phyloP scores from a whole-genome alignment of 345 rosid species.

The Hibiscus mutabilis region DNA sequence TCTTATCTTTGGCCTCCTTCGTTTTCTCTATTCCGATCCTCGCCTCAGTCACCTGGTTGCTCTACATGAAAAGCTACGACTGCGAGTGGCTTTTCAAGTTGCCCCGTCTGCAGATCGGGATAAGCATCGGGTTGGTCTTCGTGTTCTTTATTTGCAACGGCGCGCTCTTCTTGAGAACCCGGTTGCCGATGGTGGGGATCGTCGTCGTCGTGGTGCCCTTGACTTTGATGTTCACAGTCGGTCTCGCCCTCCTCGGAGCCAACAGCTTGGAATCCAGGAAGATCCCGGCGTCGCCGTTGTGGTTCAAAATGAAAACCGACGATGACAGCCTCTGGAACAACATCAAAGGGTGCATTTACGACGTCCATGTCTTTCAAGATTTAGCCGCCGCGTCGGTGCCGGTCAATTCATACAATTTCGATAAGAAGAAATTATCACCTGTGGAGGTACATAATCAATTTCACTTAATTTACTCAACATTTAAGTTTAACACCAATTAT shows the following conservation, averaged over 20 bases:
- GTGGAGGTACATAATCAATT: constrained; percentile 44
- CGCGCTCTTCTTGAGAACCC: constrained; percentile 28
- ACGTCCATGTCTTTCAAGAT: constrained; percentile 37
- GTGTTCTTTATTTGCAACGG: constrained; percentile 41
- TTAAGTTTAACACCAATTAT: not conserved
- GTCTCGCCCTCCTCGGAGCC: constrained; percentile 57
- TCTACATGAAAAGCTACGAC: constrained; percentile 65
- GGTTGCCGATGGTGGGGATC: constrained; percentile 48
- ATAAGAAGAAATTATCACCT: constrained; percentile 31
- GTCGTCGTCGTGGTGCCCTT: constrained; percentile 43
- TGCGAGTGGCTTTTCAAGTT: constrained; percentile 57
- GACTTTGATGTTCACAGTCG: constrained; percentile 46
- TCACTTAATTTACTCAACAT: not conserved
- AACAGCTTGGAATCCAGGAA: constrained; percentile 37
- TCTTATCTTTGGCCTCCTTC: constrained; percentile 33
- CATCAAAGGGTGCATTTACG: constrained; percentile 47
- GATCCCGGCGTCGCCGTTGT: constrained; percentile 9
- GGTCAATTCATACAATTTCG: constrained; percentile 29
- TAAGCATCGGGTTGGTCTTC: constrained; percentile 39
- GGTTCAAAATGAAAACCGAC: constrained; percentile 47
- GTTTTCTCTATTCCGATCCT: constrained; percentile 54
- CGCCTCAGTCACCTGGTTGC: constrained; percentile 52
- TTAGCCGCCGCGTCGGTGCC: constrained; percentile 18
- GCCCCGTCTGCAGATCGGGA: constrained; percentile 42
- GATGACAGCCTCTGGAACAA: constrained; percentile 28